phyloP scores from a whole-genome alignment of 2,329 filamentous ascomycete genomes.

The Talaromyces islandicus region DNA sequence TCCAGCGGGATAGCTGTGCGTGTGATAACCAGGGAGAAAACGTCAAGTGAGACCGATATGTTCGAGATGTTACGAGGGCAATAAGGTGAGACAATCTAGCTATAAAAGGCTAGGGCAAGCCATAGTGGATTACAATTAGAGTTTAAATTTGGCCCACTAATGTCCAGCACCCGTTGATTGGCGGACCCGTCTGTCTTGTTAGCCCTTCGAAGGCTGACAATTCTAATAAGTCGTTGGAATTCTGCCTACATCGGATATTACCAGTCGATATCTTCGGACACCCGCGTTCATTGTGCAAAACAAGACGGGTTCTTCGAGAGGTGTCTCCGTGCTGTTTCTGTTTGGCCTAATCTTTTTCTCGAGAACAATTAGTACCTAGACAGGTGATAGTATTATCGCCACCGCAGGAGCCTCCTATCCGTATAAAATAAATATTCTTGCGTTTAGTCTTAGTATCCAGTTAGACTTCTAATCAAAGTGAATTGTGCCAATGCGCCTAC shows the following conservation, averaged over 20 bases:
- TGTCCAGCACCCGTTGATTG: background rate
- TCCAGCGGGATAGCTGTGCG: background rate
- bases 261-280: background rate
- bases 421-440: background rate
- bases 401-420: background rate
- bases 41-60: background rate
- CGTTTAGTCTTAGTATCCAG: too few species aligned
- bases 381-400: background rate
- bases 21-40: background rate
- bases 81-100: background rate
- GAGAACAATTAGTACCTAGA: background rate
- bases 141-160: background rate
- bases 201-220: background rate
- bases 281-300: background rate
- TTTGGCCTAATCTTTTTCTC: too few species aligned
- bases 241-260: background rate
- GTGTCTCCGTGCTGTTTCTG: background rate
- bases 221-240: background rate
- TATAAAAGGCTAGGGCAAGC: background rate
- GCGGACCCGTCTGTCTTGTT: background rate
- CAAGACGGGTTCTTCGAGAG: background rate
- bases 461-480: background rate
- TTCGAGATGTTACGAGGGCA: background rate
- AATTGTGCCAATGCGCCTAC: background rate
- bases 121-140: background rate